Conservation (phyloP, 306 rosid species). For the Castanopsis chinensis region DNA sequence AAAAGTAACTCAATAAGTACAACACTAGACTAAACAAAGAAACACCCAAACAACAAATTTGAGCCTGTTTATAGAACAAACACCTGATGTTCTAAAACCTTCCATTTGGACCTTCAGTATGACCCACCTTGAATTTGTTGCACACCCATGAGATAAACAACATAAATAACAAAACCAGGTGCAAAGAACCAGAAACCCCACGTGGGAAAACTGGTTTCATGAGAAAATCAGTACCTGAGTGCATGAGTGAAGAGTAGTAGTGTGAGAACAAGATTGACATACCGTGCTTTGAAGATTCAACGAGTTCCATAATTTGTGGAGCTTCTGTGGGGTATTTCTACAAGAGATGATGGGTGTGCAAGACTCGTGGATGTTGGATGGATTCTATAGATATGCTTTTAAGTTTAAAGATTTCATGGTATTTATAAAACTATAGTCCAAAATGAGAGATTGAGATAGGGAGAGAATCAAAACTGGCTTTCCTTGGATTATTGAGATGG, state of each 20-base stretch:
- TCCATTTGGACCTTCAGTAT: constrained; percentile 25
- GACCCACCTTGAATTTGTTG: constrained; percentile 1
- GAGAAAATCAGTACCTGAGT: constrained; percentile 20
- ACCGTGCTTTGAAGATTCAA: neutral
- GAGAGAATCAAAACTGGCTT: too few relatives aligned
- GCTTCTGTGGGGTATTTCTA: neutral
- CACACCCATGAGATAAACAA: constrained; percentile 27
- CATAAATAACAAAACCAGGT: constrained; percentile 21
- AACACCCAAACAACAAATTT: constrained; percentile 33
- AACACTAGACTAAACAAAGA: constrained; percentile 39
- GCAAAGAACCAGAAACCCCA: constrained; percentile 22
- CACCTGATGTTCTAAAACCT: neutral
- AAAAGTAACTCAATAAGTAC: constrained; percentile 39
- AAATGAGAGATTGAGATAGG: too few relatives aligned
- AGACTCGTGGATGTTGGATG: neutral
- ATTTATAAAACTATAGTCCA: too few relatives aligned
- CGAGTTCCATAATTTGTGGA: neutral
- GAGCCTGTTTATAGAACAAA: constrained; percentile 7
- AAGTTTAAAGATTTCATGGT: too few relatives aligned
- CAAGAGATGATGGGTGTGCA: neutral
- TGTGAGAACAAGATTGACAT: constrained; percentile 8
- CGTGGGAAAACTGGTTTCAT: constrained; percentile 38
- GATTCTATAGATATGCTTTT: too few relatives aligned
- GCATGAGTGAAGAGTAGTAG: neutral
- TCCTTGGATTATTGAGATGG: too few relatives aligned